A percentile compares a stretch with the other conserved stretches of the same genome.
Conservation (phyloP, 306 rosid species). For the Pterocarpus macrocarpus region DNA sequence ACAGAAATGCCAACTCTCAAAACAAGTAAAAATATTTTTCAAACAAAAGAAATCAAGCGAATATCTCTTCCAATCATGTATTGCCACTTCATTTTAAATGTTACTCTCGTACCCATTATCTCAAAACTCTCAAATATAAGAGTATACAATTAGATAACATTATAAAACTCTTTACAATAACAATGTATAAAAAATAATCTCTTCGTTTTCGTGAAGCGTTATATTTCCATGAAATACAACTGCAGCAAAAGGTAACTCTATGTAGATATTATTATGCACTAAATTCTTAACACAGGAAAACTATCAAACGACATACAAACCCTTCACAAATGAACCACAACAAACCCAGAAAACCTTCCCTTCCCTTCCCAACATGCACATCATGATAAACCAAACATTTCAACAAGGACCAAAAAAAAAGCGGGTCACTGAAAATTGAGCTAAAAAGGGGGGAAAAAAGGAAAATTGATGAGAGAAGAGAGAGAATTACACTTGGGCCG, state of each 20-base stretch:
- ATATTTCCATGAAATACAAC: constrained; percentile 13
- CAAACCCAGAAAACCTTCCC: neutral
- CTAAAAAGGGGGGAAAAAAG: constrained; percentile 1
- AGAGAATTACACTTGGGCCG: constrained; percentile 83
- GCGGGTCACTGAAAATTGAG: constrained; percentile 26
- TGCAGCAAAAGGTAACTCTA: constrained; percentile 2
- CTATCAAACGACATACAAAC: neutral
- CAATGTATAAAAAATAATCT: too few relatives aligned
- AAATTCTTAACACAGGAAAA: neutral
- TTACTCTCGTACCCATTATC: too few relatives aligned
- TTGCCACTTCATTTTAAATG: too few relatives aligned
- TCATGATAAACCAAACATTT: constrained; percentile 12
- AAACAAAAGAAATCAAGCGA: neutral
- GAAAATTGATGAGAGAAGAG: neutral
- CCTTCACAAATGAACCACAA: constrained; percentile 28
- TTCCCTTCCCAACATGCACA: constrained; percentile 18
- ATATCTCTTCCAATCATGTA: neutral
- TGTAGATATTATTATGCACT: constrained; percentile 14
- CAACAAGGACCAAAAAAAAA: neutral
- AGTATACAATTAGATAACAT: too few relatives aligned
- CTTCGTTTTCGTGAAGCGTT: constrained; percentile 6
- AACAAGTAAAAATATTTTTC: neutral
- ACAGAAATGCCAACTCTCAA: neutral
- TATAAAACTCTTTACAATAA: too few relatives aligned
- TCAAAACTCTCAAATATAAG: too few relatives aligned